Percentiles rank a stretch among this genome's conserved stretches.
Evolutionary conservation across 73 alveolate genomes (phyloP).

Genomic region (Uronychia binucleata): DNA sequence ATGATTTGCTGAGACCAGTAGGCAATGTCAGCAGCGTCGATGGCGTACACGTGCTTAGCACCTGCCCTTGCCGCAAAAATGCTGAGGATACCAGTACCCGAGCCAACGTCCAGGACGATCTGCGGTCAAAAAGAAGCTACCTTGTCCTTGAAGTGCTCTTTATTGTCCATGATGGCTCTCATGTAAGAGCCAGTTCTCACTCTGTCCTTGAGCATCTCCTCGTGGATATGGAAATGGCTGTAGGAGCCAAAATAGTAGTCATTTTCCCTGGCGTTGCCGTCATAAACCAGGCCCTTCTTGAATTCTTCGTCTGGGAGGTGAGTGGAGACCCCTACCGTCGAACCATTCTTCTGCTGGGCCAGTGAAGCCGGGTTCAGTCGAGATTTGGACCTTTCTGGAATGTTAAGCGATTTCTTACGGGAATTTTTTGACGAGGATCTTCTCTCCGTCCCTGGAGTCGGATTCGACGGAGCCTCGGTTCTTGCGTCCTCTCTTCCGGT

Average conservation of each 20-base stretch:
- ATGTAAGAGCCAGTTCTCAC: conserved; percentile 82
- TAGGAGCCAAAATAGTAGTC: conserved; percentile 94
- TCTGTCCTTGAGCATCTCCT: conserved; percentile 87
- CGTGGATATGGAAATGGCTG: conserved; percentile 83
- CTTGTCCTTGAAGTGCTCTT: conserved; percentile 82
- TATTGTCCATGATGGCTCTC: conserved; percentile 84
- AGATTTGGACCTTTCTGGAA: not conserved
- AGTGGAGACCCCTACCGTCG: conserved; percentile 14
- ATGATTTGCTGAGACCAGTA: conserved; percentile 76
- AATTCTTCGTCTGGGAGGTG: conserved; percentile 32
- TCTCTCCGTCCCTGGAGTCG: too few relatives aligned
- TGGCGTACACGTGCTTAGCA: conserved; percentile 84
- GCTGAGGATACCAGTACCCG: conserved; percentile 91
- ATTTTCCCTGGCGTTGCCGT: not conserved
- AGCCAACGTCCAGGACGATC: conserved; percentile 88
- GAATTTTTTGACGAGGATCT: too few relatives aligned
- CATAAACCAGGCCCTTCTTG: conserved; percentile 33
- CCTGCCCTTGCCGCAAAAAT: conserved; percentile 94
- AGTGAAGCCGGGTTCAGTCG: conserved; percentile 56
- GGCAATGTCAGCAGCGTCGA: conserved; percentile 92
- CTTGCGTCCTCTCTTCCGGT: too few relatives aligned
- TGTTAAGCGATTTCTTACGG: too few relatives aligned
- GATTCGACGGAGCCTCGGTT: too few relatives aligned
- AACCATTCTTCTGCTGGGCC: conserved; percentile 57
- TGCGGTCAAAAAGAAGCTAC: not conserved